These are phyloP conservation scores for Nevesoporus exiguus DNA, from an alignment of 768 basidiomycete genomes.

Conservation along the genomic window DNA sequence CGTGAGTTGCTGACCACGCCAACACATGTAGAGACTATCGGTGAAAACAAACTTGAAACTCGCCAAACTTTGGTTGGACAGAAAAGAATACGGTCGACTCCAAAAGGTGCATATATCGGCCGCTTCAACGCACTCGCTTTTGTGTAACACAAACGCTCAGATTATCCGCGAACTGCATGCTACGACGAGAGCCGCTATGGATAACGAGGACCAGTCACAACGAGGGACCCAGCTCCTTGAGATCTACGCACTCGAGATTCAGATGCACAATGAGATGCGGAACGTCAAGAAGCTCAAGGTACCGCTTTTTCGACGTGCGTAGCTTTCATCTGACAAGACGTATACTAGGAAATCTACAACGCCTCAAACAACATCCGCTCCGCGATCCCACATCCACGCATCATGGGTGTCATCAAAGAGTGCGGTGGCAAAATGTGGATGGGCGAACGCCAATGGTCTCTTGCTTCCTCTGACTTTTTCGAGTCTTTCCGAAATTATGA, in stretches of 20 bases:
- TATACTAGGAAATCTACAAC: constrained; percentile 90
- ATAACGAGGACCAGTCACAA: constrained; percentile 83
- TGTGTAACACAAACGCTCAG: constrained; percentile 35
- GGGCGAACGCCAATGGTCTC: constrained; percentile 99
- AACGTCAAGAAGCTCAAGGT: constrained; percentile 97
- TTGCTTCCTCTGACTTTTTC: constrained; percentile 97
- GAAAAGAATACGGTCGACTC: constrained; percentile 84
- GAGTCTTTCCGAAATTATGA: constrained; percentile 99
- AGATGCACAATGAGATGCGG: constrained; percentile 97
- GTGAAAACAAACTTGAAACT: constrained; percentile 96
- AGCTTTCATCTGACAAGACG: neutral
- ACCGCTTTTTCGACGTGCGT: neutral
- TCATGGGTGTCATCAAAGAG: constrained; percentile 99
- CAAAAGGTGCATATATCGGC: constrained; percentile 54
- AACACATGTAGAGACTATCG: constrained; percentile 65
- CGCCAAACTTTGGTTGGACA: constrained; percentile 95
- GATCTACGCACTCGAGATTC: constrained; percentile 97
- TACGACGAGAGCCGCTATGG: constrained; percentile 56
- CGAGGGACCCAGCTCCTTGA: constrained; percentile 92
- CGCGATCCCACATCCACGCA: constrained; percentile 96
- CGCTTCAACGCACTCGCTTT: neutral
- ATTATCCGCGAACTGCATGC: constrained; percentile 73
- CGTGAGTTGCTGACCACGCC: neutral
- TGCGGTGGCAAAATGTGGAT: constrained; percentile 99
- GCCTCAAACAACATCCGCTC: constrained; percentile 89